Conservation (phyloP, 441 rosid genomes). For the Euphorbia schlechtendalii region DNA sequence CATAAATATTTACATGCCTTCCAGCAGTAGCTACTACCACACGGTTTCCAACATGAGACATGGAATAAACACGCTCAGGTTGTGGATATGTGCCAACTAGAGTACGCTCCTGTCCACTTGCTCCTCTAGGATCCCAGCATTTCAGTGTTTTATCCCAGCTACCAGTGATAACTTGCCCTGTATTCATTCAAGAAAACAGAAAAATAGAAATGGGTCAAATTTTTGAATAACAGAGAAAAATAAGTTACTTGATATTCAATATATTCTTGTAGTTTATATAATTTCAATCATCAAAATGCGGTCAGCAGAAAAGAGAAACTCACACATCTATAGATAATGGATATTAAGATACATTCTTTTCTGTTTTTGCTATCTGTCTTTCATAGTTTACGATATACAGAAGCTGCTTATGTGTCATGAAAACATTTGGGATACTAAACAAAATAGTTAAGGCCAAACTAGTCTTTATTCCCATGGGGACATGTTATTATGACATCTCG, state of each 20-base stretch:
- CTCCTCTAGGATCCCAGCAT: conserved; percentile 98
- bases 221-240: not conserved
- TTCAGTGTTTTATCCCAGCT: conserved; percentile 95
- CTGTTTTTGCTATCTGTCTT: not conserved
- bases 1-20: conserved; percentile 89
- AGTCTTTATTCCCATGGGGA: not conserved
- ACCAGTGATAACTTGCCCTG: conserved; percentile 92
- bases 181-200: conserved; percentile 2
- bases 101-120: conserved; percentile 85
- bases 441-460: conserved; percentile 1
- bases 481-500: not conserved
- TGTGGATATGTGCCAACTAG: conserved; percentile 83
- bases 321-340: not conserved
- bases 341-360: no score
- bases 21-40: conserved; percentile 93
- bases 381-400: not conserved
- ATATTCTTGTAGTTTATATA: not conserved
- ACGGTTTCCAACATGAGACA: conserved; percentile 87
- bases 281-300: not conserved
- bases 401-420: not conserved
- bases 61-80: conserved; percentile 90
- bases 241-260: not conserved
- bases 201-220: not conserved
- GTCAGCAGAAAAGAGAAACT: not conserved
- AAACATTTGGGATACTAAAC: not conserved